Evolutionary conservation across 495 filamentous ascomycete species (phyloP).

Genomic region (Saxophila tyrrhenica): DNA sequence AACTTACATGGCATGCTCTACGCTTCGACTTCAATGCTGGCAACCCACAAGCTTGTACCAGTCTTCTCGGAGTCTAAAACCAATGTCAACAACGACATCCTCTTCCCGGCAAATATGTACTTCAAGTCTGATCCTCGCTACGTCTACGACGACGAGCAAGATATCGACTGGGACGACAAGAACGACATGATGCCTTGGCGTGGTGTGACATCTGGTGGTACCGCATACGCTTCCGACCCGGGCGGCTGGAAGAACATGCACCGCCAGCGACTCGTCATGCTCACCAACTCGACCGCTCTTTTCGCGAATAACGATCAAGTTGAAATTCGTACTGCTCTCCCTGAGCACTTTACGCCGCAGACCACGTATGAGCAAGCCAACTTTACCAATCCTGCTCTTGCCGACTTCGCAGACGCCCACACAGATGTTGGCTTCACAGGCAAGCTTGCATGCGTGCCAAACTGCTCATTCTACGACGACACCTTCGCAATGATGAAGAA

Average conservation of each 20-base stretch:
- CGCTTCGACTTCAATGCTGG: conserved; percentile 47
- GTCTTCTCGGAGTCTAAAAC: conserved; percentile 64
- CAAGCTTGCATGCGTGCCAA: conserved; percentile 36
- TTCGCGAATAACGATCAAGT: conserved; percentile 6
- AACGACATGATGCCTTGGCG: conserved; percentile 3
- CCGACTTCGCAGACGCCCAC: conserved; percentile 36
- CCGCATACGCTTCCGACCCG: too few species aligned
- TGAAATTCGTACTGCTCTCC: too few species aligned
- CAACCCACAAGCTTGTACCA: conserved; percentile 53
- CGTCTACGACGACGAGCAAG: conserved; percentile 11
- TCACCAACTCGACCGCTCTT: conserved; percentile 39
- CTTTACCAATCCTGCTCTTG: neutral
- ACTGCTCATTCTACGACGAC: conserved; percentile 44
- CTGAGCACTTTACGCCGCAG: neutral
- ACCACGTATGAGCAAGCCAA: neutral
- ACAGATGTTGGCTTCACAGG: conserved; percentile 39
- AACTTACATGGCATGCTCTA: conserved; percentile 60
- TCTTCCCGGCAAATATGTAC: conserved; percentile 29
- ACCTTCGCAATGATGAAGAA: conserved; percentile 24
- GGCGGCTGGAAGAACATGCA: conserved; percentile 40
- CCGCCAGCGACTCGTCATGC: conserved; percentile 43
- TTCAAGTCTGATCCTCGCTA: conserved; percentile 23
- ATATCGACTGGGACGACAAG: conserved; percentile 21
- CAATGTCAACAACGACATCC: conserved; percentile 45
- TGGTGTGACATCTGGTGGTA: too few species aligned